Conservation (phyloP, 1,284 basidiomycete species). For the Exobasidium cylindrosporum region DNA sequence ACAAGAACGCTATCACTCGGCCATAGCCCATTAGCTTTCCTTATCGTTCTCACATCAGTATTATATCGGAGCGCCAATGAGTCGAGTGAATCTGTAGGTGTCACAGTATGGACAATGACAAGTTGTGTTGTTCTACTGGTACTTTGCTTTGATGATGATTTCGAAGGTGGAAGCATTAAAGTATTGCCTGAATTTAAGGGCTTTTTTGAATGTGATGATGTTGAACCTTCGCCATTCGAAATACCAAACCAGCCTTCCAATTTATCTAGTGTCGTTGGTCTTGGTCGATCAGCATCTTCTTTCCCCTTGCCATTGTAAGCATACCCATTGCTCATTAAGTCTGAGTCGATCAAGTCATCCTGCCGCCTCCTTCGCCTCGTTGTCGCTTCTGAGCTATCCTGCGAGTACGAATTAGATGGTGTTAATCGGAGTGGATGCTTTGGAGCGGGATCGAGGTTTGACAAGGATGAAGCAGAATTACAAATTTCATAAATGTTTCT, state of each 20-base stretch:
- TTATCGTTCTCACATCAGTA: conserved; percentile 41
- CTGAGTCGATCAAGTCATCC: not conserved
- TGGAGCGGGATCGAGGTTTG: not conserved
- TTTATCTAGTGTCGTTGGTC: conserved; percentile 25
- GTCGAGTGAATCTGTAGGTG: conserved; percentile 39
- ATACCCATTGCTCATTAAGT: not conserved
- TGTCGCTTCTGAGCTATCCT: not conserved
- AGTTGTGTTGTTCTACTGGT: conserved; percentile 18
- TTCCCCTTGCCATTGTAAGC: not conserved
- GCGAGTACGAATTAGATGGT: not conserved
- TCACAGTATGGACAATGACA: conserved; percentile 49
- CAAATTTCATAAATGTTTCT: too few relatives aligned
- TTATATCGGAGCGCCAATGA: conserved; percentile 49
- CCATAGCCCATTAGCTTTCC: conserved; percentile 51
- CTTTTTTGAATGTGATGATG: not conserved
- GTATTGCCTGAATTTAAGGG: conserved; percentile 3
- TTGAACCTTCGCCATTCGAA: not conserved
- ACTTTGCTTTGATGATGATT: conserved; percentile 2
- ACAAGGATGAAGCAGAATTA: not conserved
- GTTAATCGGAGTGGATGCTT: not conserved
- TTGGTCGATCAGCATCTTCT: not conserved
- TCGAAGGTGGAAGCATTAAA: conserved; percentile 5
- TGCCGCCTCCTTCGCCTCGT: not conserved
- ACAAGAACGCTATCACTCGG: conserved; percentile 50
- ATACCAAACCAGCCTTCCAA: conserved; percentile 48